Conservation (phyloP, 2,329 filamentous ascomycete genomes). For the Penicillium freii region DNA sequence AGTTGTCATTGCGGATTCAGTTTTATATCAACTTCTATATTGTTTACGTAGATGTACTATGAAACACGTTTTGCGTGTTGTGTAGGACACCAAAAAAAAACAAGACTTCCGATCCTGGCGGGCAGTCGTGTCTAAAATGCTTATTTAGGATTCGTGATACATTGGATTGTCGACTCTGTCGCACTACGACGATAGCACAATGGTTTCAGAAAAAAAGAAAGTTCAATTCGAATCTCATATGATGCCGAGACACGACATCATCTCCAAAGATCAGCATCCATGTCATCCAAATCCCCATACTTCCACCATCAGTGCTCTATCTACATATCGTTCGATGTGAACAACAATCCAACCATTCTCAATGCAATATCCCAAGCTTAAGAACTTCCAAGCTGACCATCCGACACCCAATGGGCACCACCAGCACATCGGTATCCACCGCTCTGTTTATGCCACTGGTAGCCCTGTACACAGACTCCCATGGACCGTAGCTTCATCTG, state of each 20-base stretch:
- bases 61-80: not conserved
- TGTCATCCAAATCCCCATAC: not conserved
- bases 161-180: not conserved
- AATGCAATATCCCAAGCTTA: not conserved
- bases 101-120: not conserved
- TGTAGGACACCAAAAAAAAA: not conserved
- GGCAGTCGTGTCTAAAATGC: not conserved
- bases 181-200: not conserved
- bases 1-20: not conserved
- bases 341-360: not conserved
- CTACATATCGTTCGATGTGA: no score
- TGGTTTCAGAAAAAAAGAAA: not conserved
- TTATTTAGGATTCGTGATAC: not conserved
- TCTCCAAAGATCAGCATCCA: not conserved
- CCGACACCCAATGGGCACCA: conserved; percentile 56
- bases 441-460: conserved; percentile 58
- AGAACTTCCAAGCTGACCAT: conserved; percentile 25
- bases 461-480: conserved; percentile 60
- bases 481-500: conserved; percentile 52
- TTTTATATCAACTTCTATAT: not conserved
- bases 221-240: not conserved
- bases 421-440: conserved; percentile 63
- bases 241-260: not conserved
- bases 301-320: not conserved
- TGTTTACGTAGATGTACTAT: no score